Conservation (phyloP, 352 stramenopile genomes). For the Phytophthora tentaculata region DNA sequence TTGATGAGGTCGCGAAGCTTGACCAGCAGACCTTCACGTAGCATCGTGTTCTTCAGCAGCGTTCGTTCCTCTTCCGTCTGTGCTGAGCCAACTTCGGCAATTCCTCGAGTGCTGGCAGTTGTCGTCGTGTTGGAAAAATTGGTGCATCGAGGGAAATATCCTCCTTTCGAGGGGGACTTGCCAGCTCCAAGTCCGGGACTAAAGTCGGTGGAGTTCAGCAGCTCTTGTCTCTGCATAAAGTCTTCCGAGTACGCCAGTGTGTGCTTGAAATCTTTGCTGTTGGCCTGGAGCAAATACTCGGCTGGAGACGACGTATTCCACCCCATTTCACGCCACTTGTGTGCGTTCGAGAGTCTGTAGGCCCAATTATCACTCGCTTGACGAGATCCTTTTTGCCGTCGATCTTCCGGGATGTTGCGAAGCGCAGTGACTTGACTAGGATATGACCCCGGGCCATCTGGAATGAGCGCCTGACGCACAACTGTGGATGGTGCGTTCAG, state of each 20-base stretch:
- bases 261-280: conserved; percentile 52
- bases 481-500: conserved; percentile 42
- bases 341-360: conserved; percentile 25
- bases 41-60: conserved; percentile 61
- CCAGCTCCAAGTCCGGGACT: neutral
- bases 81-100: conserved; percentile 33
- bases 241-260: conserved; percentile 74
- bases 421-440: conserved; percentile 45
- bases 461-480: conserved; percentile 51
- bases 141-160: conserved; percentile 27
- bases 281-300: conserved; percentile 55
- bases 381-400: conserved; percentile 13
- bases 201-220: neutral
- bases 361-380: conserved; percentile 14
- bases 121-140: conserved; percentile 31
- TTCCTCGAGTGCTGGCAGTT: conserved; percentile 25
- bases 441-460: conserved; percentile 49
- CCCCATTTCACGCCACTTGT: conserved; percentile 65
- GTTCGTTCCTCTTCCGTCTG: conserved; percentile 34
- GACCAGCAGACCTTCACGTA: conserved; percentile 65
- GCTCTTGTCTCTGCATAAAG: conserved; percentile 25
- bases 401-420: conserved; percentile 24
- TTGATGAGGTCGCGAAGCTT: conserved; percentile 54
- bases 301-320: conserved; percentile 78
- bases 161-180: conserved; percentile 24